Conservation (phyloP, 2,329 filamentous ascomycete species). For the Calonectria ilicicola region DNA sequence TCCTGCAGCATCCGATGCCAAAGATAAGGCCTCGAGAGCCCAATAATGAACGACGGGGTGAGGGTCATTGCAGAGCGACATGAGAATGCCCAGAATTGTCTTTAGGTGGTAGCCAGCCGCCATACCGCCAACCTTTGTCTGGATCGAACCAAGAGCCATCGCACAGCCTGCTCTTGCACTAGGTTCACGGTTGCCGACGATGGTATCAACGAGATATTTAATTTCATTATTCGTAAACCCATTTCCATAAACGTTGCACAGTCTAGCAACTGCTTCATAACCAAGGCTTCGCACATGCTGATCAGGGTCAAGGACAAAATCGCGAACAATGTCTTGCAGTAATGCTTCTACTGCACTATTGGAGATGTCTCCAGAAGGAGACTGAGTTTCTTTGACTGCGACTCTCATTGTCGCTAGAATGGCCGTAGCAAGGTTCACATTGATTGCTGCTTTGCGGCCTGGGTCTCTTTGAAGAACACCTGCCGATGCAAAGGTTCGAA, state of each 20-base stretch:
- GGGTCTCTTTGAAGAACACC: constrained; percentile 85
- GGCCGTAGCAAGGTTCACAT: constrained; percentile 88
- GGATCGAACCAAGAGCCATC: constrained; percentile 91
- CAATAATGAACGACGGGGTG: constrained; percentile 97
- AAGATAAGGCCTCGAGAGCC: constrained; percentile 89
- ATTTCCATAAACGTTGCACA: constrained; percentile 88
- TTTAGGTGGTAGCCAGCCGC: constrained; percentile 96
- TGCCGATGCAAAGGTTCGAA: constrained; percentile 88
- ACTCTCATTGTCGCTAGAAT: constrained; percentile 86
- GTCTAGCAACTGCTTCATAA: constrained; percentile 84
- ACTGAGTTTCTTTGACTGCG: constrained; percentile 82
- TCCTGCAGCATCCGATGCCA: constrained; percentile 91
- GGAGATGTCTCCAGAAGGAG: constrained; percentile 78
- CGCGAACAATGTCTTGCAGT: constrained; percentile 78
- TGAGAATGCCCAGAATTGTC: constrained; percentile 96
- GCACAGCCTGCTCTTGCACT: constrained; percentile 94
- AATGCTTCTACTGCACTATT: constrained; percentile 84
- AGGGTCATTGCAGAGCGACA: constrained; percentile 95
- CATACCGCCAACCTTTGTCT: constrained; percentile 97
- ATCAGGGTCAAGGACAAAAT: constrained; percentile 85
- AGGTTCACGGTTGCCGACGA: constrained; percentile 93
- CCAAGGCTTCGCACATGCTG: constrained; percentile 88
- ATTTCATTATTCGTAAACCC: constrained; percentile 90
- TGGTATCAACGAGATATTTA: constrained; percentile 92
- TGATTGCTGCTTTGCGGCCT: constrained; percentile 89